Evolutionary conservation across 1,284 basidiomycete species (phyloP), one percentile per base, ranked within the genome.

Genomic region (Sporisorium scitamineum): DNA sequence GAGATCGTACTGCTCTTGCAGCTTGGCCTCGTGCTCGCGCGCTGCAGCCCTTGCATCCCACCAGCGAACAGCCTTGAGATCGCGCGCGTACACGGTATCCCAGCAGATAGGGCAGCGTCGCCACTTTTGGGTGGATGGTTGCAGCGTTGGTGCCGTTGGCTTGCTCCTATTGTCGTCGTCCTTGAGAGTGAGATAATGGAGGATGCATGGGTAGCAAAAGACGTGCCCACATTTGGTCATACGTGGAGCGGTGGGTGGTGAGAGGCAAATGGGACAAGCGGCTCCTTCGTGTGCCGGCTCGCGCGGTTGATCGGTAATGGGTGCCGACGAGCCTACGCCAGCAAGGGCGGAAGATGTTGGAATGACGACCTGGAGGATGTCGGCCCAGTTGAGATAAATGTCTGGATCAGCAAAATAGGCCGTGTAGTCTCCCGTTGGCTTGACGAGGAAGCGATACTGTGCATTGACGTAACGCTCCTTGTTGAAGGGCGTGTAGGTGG

Each of bases 151-250:
- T 18, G 48, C 45, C 11, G 62, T 20, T 13, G 69, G 59, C 22
- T 37, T 44, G 63, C 54, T 39, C 27, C 57, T 58, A 37, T 61
- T 61, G 27, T 66, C 63, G 20, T 66, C 63, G 24, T 63, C 62
- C 48, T 62, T 47, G 45, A 81, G 53, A 3, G 72, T 77, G 80
- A 98, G 89, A 84, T 95, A 97, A 86, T 97, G 96, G n/a, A 85
- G 73, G 24, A 85, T 80, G 74, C 84, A 85, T 9, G 81, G 79
- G 50, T 80, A 85, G 80, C 83, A 86, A 53, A 76, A 86, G 22
- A 96, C 94, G 89, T 97, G 95, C 65, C 95, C 95, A 80, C 95
- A 97, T 88, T 94, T 94, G 52, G 95, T 97, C 93, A 98, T 98
- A 52, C 97, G 89, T 18, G 96, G 94, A 20, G 94, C 94, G 45